Conservation (phyloP, 257 asterid species). For the Parsonsia alboflavescens region DNA sequence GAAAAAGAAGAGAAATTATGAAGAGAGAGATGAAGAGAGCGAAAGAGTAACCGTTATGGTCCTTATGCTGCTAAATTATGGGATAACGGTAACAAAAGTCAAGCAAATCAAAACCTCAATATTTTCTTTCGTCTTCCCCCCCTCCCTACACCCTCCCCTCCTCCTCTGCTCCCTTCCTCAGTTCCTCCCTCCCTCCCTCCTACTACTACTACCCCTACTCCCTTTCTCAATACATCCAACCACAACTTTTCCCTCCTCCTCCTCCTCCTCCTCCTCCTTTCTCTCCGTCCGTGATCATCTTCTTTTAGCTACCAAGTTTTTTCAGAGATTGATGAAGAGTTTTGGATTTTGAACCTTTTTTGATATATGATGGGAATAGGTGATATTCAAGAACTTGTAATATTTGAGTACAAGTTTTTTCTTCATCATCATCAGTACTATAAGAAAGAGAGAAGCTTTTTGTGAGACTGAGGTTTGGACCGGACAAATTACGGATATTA, state of each 20-base stretch:
- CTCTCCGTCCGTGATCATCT: not conserved
- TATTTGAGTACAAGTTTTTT: not conserved
- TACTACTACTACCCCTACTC: not conserved
- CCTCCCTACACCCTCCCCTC: not conserved
- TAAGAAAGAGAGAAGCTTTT: not conserved
- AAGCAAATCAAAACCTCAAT: slow-evolving; percentile 19
- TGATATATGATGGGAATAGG: slow-evolving; percentile 14
- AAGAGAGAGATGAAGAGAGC: slow-evolving; percentile 3
- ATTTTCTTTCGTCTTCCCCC: not conserved
- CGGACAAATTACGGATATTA: too few species aligned
- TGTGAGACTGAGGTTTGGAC: not conserved
- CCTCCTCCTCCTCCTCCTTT: not conserved
- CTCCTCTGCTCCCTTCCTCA: not conserved
- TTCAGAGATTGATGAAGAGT: not conserved
- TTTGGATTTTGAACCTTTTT: not conserved
- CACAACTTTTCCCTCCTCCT: not conserved
- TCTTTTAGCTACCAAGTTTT: not conserved
- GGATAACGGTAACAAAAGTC: slow-evolving; percentile 32
- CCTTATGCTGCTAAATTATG: slow-evolving; percentile 22
- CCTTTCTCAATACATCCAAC: not conserved
- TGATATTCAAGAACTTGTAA: slow-evolving; percentile 1
- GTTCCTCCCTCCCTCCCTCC: not conserved
- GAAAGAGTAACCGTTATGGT: slow-evolving; percentile 14
- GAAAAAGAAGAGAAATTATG: slow-evolving; percentile 1
- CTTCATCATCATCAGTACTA: not conserved